Base-by-base conservation (phyloP, 1,139 yeast species). In the Saccharomyces uvarum region DNA sequence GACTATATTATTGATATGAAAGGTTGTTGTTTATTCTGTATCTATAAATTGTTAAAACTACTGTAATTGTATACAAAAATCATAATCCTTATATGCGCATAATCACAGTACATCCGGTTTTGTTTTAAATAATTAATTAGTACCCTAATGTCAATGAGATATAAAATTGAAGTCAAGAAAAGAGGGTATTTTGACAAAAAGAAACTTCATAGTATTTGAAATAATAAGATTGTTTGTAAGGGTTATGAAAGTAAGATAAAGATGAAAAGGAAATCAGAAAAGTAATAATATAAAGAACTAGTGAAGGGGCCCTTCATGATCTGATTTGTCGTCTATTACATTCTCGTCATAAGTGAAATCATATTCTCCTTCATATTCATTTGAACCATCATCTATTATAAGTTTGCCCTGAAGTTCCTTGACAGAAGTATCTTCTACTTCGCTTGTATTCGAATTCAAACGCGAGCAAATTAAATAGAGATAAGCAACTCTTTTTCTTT, bases 401-500 rank as follows among this genome's bases (percentile, higher is more conserved):
- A 46, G 61, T 61, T 38, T 59, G 63, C 50, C 68, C 72, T 52
- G 68, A 72, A 51, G 69, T 68, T 26, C 65, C 65, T 51, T 71
- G 74, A 48, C 67, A 69, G 14, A 58, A 52, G 57, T 53, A 16
- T 70, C 63, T 53, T 70, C 73, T 38, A 69, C 67, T 11, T 44
- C 47, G 14, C 47, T 44, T 13, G 47, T 51, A 2, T 61, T 62
- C 48, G 53, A 49, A 47, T 63, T 67, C 53, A 67, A 56, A 56
- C 72, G 63, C 49, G 69, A 68, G 2, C 80, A 79, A 38, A 73
- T 73, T 50, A 86, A 68, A 64, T 89, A 88, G 31, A 93, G 70
- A 67, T 87, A 93, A 0, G 96, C 89, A 2, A 93, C 98, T 59
- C 98, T 79, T 73, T 91, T 93, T 71, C 87, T 82, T 66, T 88